Base-by-base conservation (phyloP, 2,329 filamentous ascomycete genomes). In the Fusarium sp. region DNA sequence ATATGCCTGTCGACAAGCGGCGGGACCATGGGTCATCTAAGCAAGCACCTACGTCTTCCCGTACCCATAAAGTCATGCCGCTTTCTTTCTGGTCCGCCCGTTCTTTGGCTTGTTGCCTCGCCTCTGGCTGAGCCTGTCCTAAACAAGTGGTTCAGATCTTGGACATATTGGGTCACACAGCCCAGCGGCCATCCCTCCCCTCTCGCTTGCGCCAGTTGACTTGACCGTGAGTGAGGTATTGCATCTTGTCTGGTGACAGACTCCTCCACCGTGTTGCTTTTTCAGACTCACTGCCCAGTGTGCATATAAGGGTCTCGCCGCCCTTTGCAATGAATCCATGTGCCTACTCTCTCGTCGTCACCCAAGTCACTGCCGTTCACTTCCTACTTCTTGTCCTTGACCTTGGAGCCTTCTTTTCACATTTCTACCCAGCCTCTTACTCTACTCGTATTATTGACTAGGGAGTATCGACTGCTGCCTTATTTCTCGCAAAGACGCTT, bases 121-220 rank as follows among this genome's bases (percentile, higher is more conserved):
- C 79, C 78, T 81, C 78, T 77, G 75, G 77, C 76, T 77, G 78
- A 75, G 68, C 76, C 78, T 81, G 79, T 81, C 76, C 80, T 74
- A 81, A 82, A 81, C 76, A 79, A 74, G 69, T 80, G 80, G 78
- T 81, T 81, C 79, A 82, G 75, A 80, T 82, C 76, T 76, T 79
- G 76, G 69, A 79, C 80, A 78, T 80, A 76, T 81, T 79, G 76
- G 76, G 81, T 83, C 76, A 78, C 78, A 82, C 82, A 81, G 71
- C 72, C 71, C 75, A 73, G 63, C 76, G 67, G 71, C 76, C 76
- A 79, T 79, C 75, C 78, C 74, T 77, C 74, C 68, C 68, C 71
- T 79, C 79, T 80, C 79, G 77, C 77, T 79, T 79, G 69, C 59
- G 64, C 59, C 74, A 66, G 63, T 73, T 52, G 61, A 76, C 68